Base-by-base conservation (phyloP, 1,284 basidiomycete genomes). In the Ceratobasidium sp. region DNA sequence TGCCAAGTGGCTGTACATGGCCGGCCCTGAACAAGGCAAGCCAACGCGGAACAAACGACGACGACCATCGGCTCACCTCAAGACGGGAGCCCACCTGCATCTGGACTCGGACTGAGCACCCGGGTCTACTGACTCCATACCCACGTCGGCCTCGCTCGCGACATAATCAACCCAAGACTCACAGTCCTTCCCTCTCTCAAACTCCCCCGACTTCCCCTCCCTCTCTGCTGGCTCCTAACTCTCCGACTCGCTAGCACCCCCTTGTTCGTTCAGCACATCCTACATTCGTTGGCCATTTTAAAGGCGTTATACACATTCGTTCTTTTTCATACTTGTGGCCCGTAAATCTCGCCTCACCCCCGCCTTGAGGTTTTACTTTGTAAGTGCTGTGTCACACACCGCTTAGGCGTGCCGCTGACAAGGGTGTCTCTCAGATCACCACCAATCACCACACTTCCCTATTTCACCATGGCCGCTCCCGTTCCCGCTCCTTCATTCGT, bases 41-140 rank as follows among this genome's bases (percentile, higher is more conserved):
- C 68, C 68, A 61, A 32, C 52, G 25, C 25, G 54, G 57, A 73
- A 57, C 70, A 73, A 22, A 64, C 61, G 2, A 73, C 70, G 19
- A 73, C 70, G 34, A 73, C 70, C 70, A 73, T 54, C 70, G 51
- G 46, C 70, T 46, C 70, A 49, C 11, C 56, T 73, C 70, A 62
- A 51, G 70, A 49, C 70, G 59, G 70, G 70, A 73, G 56, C 70
- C 57, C 19, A 57, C 43, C 57, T 57, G 19, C 57, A 62, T 73
- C 68, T 73, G 29, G 70, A 73, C 70, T 62, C 70, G 70, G 70
- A 73, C 70, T 64, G 70, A 73, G 57, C 70, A 73, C 70, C 68
- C 70, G 70, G 59, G 70, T 73, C 70, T 49, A 44, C 46, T 73
- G 44, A 43, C 57, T 62, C 70, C 40, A 73, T 62, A 73, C 70